phyloP scores from a whole-genome alignment of 148 eudicot genomes.

The Tetragonia tetragonoides region DNA sequence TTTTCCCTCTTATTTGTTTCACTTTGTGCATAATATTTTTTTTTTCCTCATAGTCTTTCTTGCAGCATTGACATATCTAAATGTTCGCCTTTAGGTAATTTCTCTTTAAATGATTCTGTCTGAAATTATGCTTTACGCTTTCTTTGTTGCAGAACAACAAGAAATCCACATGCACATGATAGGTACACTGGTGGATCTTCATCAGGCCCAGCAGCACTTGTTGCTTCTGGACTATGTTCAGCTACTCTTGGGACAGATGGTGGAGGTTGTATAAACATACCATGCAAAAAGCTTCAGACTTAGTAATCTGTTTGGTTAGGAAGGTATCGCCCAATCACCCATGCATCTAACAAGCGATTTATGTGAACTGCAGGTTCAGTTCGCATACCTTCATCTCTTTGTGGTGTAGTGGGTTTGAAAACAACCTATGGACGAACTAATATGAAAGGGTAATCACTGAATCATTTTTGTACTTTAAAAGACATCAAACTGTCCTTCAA shows the following conservation, averaged over 20 bases:
- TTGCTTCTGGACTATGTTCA: constrained; percentile 91
- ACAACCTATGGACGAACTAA: constrained; percentile 87
- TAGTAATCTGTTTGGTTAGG: not conserved
- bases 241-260: constrained; percentile 99
- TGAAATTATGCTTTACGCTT: not conserved
- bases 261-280: constrained; percentile 63
- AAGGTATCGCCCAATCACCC: constrained; percentile 1
- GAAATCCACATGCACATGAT: constrained; percentile 92
- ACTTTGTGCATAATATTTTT: not conserved
- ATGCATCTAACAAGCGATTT: constrained; percentile 14
- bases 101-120: not conserved
- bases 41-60: not conserved
- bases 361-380: constrained; percentile 70
- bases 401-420: constrained; percentile 95
- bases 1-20: not conserved
- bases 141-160: constrained; percentile 59
- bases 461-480: not conserved
- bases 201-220: constrained; percentile 97
- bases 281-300: not conserved
- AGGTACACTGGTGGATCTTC: constrained; percentile 99
- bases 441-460: constrained; percentile 69
- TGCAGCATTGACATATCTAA: not conserved
- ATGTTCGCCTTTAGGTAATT: not conserved
- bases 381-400: constrained; percentile 96
- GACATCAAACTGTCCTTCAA: not conserved